Evolutionary conservation across 1,284 basidiomycete genomes (phyloP).

Genomic region (Lignosus rhinocerotis): DNA sequence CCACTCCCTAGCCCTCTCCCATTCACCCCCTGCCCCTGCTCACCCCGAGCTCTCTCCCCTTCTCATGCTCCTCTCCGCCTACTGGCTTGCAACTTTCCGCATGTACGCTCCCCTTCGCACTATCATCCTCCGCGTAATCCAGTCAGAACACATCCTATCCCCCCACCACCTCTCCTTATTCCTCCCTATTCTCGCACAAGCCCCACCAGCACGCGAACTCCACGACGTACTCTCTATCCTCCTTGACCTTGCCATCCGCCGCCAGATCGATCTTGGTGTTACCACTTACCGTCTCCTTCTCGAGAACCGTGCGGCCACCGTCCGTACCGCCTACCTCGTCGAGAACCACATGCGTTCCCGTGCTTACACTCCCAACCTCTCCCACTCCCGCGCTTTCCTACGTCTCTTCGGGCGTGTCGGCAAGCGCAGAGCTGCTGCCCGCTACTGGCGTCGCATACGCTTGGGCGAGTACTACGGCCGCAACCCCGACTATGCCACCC

Average conservation of each 20-base stretch:
- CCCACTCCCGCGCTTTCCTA: slow-evolving; percentile 13
- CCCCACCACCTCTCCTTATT: slow-evolving; percentile 54
- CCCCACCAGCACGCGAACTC: background rate
- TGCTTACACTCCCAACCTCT: slow-evolving; percentile 9
- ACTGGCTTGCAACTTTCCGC: slow-evolving; percentile 50
- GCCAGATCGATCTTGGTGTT: background rate
- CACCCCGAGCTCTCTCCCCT: slow-evolving; percentile 39
- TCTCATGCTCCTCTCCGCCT: slow-evolving; percentile 47
- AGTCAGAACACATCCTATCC: slow-evolving; percentile 34
- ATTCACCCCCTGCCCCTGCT: slow-evolving; percentile 34
- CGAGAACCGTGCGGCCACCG: background rate
- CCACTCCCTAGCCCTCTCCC: slow-evolving; percentile 39
- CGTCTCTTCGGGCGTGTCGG: slow-evolving; percentile 6
- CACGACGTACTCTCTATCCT: slow-evolving; percentile 3
- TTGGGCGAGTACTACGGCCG: slow-evolving; percentile 5
- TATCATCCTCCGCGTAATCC: slow-evolving; percentile 47
- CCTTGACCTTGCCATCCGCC: slow-evolving; percentile 33
- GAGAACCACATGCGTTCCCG: slow-evolving; percentile 7
- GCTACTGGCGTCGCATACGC: slow-evolving; percentile 17
- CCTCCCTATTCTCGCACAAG: slow-evolving; percentile 45
- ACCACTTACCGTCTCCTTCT: slow-evolving; percentile 11
- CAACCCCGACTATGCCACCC: background rate
- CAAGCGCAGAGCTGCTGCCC: background rate
- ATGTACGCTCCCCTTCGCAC: slow-evolving; percentile 44
- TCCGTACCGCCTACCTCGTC: background rate